These are phyloP conservation scores for Sphaerulina populicola DNA, from an alignment of 2,329 filamentous ascomycete genomes.

Conservation along the genomic window DNA sequence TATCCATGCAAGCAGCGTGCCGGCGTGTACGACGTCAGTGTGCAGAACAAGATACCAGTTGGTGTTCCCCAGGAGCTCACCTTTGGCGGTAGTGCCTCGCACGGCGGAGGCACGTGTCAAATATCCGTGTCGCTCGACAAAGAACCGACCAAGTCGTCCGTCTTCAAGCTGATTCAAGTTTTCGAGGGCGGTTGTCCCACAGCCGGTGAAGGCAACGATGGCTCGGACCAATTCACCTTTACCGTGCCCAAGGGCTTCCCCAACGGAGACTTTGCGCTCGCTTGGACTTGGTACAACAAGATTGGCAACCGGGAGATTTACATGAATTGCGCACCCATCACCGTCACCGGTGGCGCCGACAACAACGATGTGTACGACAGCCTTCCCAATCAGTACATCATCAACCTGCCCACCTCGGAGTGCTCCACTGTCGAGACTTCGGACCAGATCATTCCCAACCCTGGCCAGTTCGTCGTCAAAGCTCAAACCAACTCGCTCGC, in stretches of 20 bases:
- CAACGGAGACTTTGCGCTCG: slow-evolving; percentile 65
- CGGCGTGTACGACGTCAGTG: slow-evolving; percentile 40
- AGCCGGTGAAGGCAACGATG: slow-evolving; percentile 47
- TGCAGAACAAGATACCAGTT: slow-evolving; percentile 54
- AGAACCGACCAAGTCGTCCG: slow-evolving; percentile 55
- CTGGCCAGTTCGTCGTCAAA: slow-evolving; percentile 40
- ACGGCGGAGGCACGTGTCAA: slow-evolving; percentile 89
- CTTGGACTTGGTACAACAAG: slow-evolving; percentile 85
- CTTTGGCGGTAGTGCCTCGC: slow-evolving; percentile 66
- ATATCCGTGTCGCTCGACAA: slow-evolving; percentile 70
- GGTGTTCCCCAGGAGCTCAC: slow-evolving; percentile 54
- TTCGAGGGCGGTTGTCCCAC: slow-evolving; percentile 79
- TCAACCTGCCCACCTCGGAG: slow-evolving; percentile 50
- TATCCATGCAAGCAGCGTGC: slow-evolving; percentile 69
- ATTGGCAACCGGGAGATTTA: slow-evolving; percentile 82
- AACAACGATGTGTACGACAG: slow-evolving; percentile 45
- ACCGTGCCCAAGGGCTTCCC: slow-evolving; percentile 64
- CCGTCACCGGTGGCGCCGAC: slow-evolving; percentile 45
- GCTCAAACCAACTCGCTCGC: neutral
- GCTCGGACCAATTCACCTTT: slow-evolving; percentile 55
- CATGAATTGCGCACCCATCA: slow-evolving; percentile 82
- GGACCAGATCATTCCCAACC: slow-evolving; percentile 54
- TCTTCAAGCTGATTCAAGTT: slow-evolving; percentile 83
- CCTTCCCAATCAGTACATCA: slow-evolving; percentile 62
- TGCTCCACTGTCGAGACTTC: slow-evolving; percentile 48